Evolutionary conservation across 106 monocot genomes (phyloP).

Genomic region (Xerophyta viscosa): DNA sequence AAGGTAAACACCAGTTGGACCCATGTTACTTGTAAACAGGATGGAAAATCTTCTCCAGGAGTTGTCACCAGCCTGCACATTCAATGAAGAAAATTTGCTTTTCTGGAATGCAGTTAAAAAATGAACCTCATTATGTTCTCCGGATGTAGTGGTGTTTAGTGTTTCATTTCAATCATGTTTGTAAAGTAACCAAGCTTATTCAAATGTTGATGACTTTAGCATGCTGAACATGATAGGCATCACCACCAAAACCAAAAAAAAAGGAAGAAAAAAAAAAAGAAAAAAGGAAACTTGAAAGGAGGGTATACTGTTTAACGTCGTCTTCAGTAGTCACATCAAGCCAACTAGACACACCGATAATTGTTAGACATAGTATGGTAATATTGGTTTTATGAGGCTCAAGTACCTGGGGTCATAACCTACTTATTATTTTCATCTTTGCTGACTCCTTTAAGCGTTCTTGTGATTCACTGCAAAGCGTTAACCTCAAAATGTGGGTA

Average conservation of each 20-base stretch:
- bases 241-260: too few relatives aligned
- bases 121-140: too few relatives aligned
- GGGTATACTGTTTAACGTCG: conserved; percentile 76
- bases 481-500: background rate
- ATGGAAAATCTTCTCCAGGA: conserved; percentile 83
- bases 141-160: too few relatives aligned
- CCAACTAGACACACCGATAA: conserved; percentile 51
- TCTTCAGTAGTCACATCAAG: conserved; percentile 94
- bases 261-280: too few relatives aligned
- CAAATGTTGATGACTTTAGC: background rate
- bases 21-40: conserved; percentile 84
- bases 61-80: conserved; percentile 60
- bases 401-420: too few relatives aligned
- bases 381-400: too few relatives aligned
- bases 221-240: background rate
- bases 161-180: too few relatives aligned
- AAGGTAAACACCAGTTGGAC: conserved; percentile 87
- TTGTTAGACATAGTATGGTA: too few relatives aligned
- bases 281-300: conserved; percentile 72
- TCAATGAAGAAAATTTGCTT: background rate
- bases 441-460: conserved; percentile 24
- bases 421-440: conserved; percentile 34
- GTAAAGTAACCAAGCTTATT: too few relatives aligned
- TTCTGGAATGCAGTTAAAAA: too few relatives aligned
- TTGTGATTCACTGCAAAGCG: conserved; percentile 19